Evolutionary conservation across 139 green algal genomes (phyloP), one percentile per base, ranked within the genome.

Genomic region (Coccomyxa sp.): DNA sequence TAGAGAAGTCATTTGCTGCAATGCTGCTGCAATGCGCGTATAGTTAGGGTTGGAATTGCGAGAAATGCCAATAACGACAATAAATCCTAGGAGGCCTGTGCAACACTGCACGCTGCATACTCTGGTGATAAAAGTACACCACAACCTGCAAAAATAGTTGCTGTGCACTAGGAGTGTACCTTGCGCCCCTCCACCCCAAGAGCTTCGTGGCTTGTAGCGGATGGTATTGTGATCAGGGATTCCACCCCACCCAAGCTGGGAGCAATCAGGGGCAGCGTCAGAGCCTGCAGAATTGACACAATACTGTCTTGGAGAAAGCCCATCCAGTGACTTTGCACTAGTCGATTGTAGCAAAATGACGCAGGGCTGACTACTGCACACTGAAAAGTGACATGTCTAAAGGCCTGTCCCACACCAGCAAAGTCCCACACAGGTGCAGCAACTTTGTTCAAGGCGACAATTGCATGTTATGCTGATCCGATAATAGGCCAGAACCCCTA

Each of bases 201-300:
- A 63, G 91, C 90, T 77, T 86, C 92, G 86, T 95, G 94, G 12
- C 84, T 92, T 32, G 93, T 89, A 15, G 90, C 71, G 18, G 91
- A 88, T 23, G 92, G 92, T 77, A 91, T 87, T 57, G 94, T 92
- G 81, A 94, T 90, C 18, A 95, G 81, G 18, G 84, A 87, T 84
- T 95, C 91, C 57, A 94, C 91, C 13, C 90, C 90, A 0, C 92
- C 92, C 21, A 95, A 83, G 13, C 84, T 91, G 0, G 90, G 88
- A 13, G 92, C 92, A 58, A 95, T 91, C 82, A 93, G 91, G 15
- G 91, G 88, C 32, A 95, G 71, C 45, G 82, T 83, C 63, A 90
- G 63, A 3, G 30, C 74, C 84, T 87, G 79, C 31, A 76, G 25
- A 32, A 10, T 10, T 21, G 74, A 28, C 18, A 51, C 63, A 71